Percentiles rank a stretch among this genome's conserved stretches.
These are phyloP conservation scores for Coemansia sp. DNA, from an alignment of 192 early-diverging fungal genomes.

Conservation along the genomic window DNA sequence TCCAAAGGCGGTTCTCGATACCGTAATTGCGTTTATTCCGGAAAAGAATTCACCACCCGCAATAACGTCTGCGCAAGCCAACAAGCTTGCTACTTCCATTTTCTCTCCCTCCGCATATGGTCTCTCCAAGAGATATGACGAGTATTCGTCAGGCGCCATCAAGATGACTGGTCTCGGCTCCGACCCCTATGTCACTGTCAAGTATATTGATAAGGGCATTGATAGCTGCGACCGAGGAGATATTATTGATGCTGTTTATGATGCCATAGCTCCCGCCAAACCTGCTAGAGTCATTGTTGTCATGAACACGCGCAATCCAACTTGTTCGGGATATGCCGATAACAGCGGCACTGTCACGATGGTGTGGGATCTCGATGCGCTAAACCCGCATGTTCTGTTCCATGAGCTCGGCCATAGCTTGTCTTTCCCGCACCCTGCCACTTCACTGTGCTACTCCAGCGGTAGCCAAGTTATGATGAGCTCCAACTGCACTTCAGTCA, in stretches of 20 bases:
- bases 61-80: background rate
- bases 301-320: background rate
- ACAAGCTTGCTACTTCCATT: background rate
- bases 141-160: constrained; percentile 6
- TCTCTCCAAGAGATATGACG: background rate
- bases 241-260: background rate
- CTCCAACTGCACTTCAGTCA: constrained; percentile 1
- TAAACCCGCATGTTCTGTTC: constrained; percentile 5
- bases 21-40: background rate
- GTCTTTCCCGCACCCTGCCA: background rate
- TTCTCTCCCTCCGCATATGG: background rate
- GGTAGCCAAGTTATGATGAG: constrained; percentile 1
- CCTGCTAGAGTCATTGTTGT: background rate
- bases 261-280: background rate
- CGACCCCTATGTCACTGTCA: constrained; percentile 1
- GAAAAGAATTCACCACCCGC: background rate
- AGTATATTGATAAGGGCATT: background rate
- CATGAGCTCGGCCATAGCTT: constrained; percentile 4
- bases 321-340: background rate
- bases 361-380: background rate
- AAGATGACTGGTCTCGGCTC: constrained; percentile 3
- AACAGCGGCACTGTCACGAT: background rate
- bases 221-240: background rate
- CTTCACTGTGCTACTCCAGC: background rate
- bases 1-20: background rate